phyloP scores from a whole-genome alignment of 2,329 filamentous ascomycete genomes.

The Alternaria tenuissima region DNA sequence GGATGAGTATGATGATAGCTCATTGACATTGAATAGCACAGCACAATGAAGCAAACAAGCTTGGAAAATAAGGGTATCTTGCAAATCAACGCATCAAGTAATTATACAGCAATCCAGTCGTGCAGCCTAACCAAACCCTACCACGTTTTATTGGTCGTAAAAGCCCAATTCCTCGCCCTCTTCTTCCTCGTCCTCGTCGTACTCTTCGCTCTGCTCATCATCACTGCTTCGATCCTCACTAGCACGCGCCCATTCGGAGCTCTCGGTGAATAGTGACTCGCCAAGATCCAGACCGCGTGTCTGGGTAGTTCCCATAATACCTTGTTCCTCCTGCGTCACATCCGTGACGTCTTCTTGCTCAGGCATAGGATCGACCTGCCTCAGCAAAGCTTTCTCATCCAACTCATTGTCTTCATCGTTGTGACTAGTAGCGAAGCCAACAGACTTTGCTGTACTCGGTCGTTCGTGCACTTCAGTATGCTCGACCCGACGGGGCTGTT shows the following conservation, averaged over 20 bases:
- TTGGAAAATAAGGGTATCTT: slow-evolving; percentile 15
- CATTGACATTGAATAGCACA: slow-evolving; percentile 1
- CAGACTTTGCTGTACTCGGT: slow-evolving; percentile 23
- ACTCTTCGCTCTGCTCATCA: slow-evolving; percentile 44
- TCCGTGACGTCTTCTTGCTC: slow-evolving; percentile 29
- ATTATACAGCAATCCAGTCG: background rate
- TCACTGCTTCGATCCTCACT: slow-evolving; percentile 34
- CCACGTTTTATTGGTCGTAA: slow-evolving; percentile 21
- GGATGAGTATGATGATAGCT: background rate
- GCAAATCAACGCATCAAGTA: slow-evolving; percentile 10
- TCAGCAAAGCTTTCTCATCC: slow-evolving; percentile 26
- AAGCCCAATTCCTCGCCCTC: slow-evolving; percentile 44
- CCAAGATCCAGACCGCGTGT: slow-evolving; percentile 40
- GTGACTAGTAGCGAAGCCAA: slow-evolving; percentile 27
- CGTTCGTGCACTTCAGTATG: slow-evolving; percentile 11
- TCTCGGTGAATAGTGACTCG: slow-evolving; percentile 41
- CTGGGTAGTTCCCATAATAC: slow-evolving; percentile 23
- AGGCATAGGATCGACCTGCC: slow-evolving; percentile 46
- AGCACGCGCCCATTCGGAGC: slow-evolving; percentile 48
- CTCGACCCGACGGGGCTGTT: slow-evolving; percentile 1
- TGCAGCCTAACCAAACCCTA: slow-evolving; percentile 4
- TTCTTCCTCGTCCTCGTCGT: slow-evolving; percentile 40
- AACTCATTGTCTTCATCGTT: background rate
- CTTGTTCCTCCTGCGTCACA: slow-evolving; percentile 4
- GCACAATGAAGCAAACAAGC: background rate